These are phyloP conservation scores for Auriculariales sp. DNA, from an alignment of 768 basidiomycete species.

Conservation along the genomic window DNA sequence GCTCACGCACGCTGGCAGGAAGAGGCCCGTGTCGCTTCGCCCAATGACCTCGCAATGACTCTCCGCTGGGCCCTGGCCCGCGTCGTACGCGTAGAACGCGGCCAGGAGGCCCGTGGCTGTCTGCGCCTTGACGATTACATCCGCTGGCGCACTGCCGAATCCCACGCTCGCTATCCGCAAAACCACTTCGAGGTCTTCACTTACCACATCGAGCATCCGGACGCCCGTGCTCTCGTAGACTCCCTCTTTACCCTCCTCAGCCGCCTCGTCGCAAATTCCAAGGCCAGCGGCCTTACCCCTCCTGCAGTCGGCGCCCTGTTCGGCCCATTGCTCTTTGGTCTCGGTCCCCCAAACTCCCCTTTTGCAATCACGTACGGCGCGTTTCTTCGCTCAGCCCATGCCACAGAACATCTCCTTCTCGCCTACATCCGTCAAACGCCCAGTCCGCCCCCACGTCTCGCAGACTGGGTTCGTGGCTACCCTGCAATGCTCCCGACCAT, in stretches of 20 bases:
- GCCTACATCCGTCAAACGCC: conserved; percentile 53
- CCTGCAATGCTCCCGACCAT: conserved; percentile 62
- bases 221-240: conserved; percentile 42
- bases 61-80: conserved; percentile 85
- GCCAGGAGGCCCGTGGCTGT: conserved; percentile 67
- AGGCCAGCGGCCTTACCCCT: conserved; percentile 79
- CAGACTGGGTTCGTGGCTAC: conserved; percentile 85
- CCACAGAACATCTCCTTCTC: conserved; percentile 87
- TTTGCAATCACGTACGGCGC: conserved; percentile 46
- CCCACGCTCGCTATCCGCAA: conserved; percentile 62
- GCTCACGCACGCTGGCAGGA: conserved; percentile 42
- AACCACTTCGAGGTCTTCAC: conserved; percentile 62
- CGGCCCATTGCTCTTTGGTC: conserved; percentile 78
- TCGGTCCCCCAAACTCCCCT: conserved; percentile 34
- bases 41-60: conserved; percentile 82
- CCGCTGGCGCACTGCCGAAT: conserved; percentile 70
- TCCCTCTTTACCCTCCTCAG: conserved; percentile 70
- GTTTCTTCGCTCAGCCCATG: conserved; percentile 72
- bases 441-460: conserved; percentile 65
- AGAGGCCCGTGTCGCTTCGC: conserved; percentile 71
- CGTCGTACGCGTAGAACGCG: conserved; percentile 53
- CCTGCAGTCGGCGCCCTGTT: conserved; percentile 82
- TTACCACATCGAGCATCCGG: conserved; percentile 30
- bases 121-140: conserved; percentile 75
- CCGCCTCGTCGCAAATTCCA: conserved; percentile 70